These are phyloP conservation scores for Ajuga chamaepitys DNA, from an alignment of 257 asterid genomes.

Conservation along the genomic window DNA sequence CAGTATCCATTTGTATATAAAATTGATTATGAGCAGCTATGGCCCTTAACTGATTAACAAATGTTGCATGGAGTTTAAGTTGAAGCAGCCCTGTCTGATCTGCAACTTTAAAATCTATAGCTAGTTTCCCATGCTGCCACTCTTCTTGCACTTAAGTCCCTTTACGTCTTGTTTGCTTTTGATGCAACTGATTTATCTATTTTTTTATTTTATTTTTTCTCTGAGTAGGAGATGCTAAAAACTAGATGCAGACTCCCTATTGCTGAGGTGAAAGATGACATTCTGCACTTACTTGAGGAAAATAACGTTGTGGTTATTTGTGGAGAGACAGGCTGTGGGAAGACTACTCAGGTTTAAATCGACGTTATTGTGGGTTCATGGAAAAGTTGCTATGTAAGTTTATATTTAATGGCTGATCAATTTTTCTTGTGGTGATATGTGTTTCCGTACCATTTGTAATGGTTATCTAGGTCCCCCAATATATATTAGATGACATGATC, in stretches of 20 bases:
- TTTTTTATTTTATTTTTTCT: neutral
- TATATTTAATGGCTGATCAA: neutral
- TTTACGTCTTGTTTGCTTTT: slow-evolving; percentile 6
- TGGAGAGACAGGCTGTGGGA: slow-evolving; percentile 99
- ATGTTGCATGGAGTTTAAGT: neutral
- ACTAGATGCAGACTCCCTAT: slow-evolving; percentile 82
- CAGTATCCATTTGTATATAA: slow-evolving; percentile 2
- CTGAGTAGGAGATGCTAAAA: slow-evolving; percentile 68
- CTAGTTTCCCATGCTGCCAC: neutral
- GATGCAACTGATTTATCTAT: slow-evolving; percentile 4
- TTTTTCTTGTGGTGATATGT: neutral
- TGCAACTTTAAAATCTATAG: slow-evolving; percentile 5
- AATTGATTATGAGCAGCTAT: neutral
- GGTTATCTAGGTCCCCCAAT: slow-evolving; percentile 83
- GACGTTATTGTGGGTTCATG: slow-evolving; percentile 11
- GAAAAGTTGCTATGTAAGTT: slow-evolving; percentile 2
- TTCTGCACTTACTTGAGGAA: slow-evolving; percentile 58
- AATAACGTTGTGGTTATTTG: slow-evolving; percentile 78
- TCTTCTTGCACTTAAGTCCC: neutral
- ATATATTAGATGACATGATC: slow-evolving; percentile 88
- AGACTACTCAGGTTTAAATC: slow-evolving; percentile 86
- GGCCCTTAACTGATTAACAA: neutral
- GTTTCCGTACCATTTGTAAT: slow-evolving; percentile 15
- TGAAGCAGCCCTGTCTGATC: neutral
- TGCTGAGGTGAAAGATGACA: slow-evolving; percentile 64